These are phyloP conservation scores for Parachaetomium inaequale DNA, from an alignment of 495 filamentous ascomycete species.

Conservation along the genomic window DNA sequence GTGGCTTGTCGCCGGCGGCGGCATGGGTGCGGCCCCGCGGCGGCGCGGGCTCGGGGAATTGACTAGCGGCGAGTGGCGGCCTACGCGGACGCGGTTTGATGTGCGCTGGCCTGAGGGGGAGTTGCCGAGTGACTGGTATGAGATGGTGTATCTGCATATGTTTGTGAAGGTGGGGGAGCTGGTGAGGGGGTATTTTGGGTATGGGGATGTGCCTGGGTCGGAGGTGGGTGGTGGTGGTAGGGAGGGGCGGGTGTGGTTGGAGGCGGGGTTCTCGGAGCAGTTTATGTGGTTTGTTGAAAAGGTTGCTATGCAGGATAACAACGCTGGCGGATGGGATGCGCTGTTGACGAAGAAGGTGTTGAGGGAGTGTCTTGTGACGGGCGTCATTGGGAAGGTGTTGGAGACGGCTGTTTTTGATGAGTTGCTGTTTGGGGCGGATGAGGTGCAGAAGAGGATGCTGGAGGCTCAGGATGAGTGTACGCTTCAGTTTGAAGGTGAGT, in stretches of 20 bases:
- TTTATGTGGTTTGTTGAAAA: conserved; percentile 35
- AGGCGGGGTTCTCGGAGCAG: conserved; percentile 22
- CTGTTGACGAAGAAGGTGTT: conserved; percentile 32
- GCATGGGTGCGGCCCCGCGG: no score
- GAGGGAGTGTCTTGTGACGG: conserved; percentile 42
- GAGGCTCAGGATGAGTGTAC: conserved; percentile 34
- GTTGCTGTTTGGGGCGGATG: conserved; percentile 42
- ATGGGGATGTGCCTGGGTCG: conserved; percentile 8
- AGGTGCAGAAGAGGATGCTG: conserved; percentile 30
- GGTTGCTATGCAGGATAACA: conserved; percentile 38
- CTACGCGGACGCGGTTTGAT: conserved; percentile 17
- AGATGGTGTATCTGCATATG: conserved; percentile 20
- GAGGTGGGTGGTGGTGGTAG: neutral
- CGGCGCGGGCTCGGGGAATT: neutral
- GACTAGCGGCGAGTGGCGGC: conserved; percentile 11
- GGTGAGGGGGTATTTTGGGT: conserved; percentile 17
- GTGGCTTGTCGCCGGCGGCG: neutral
- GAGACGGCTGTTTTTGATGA: conserved; percentile 43
- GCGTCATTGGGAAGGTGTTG: conserved; percentile 41
- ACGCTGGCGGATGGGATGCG: conserved; percentile 39
- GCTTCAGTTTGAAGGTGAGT: conserved; percentile 40
- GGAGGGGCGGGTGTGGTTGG: conserved; percentile 15
- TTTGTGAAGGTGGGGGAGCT: conserved; percentile 10
- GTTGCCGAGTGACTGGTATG: conserved; percentile 19
- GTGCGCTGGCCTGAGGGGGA: conserved; percentile 10